Base-by-base conservation (phyloP, 2,329 filamentous ascomycete genomes). In the Zymoseptoria ardabiliae region DNA sequence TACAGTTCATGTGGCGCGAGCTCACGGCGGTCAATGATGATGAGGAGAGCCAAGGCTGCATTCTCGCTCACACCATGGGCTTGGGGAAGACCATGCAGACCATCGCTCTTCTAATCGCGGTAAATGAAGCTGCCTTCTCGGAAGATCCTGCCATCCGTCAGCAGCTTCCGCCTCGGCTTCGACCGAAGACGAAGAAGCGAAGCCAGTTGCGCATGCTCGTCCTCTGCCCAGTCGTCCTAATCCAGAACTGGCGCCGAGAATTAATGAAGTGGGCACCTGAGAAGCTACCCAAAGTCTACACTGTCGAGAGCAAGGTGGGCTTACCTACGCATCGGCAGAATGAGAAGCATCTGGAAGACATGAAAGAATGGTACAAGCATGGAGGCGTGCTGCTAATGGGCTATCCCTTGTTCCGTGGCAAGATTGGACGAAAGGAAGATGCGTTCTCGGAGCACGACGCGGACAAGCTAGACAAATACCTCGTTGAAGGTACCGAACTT, bases 41-140 rank as follows among this genome's bases (percentile, higher is more conserved):
- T 7, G 81, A 85, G 58, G 71, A 77, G 1, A 76, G 79, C 19
- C 86, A 91, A 72, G 91, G 91, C 2, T 95, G 90, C 69, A 79
- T 96, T 11, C 79, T 96, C 20, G 89, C 91, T 5, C 91, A 96
- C 71, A 90, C 89, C 0, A 96, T 96, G 91, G 92, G 92, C 1
- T 76, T 96, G 2, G 91, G 91, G 17, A 97, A 96, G 76, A 95
- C 91, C 0, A 91, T 96, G 86, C 91, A 96, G 75, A 81, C 79
- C 5, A 90, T 96, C 60, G 89, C 90, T 0, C 77, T 96, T n/a
- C 81, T 97, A 5, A 81, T 89, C 17, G 86, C 89, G 0, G 82
- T 96, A 61, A 79, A 85, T 4, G 82, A 89, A 65, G 84, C 90
- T 2, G 80, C 84, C 3, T 70, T 71, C 20, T 92, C 88, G 0